These are phyloP conservation scores for Begonia masoniana DNA, from an alignment of 306 rosid species.

Conservation along the genomic window DNA sequence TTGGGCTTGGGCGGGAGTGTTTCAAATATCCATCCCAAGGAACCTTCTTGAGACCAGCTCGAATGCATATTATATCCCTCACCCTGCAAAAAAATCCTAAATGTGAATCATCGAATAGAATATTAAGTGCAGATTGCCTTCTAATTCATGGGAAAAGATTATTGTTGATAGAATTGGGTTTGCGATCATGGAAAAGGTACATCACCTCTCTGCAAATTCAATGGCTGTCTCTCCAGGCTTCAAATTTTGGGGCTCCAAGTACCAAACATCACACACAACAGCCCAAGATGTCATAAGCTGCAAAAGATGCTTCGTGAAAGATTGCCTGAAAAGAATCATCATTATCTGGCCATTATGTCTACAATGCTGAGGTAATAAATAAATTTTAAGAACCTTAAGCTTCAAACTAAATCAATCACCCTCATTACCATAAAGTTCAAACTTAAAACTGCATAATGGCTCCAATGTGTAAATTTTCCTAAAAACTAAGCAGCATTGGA, in stretches of 20 bases:
- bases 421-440: no score
- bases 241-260: slow-evolving; percentile 81
- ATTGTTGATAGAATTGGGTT: neutral
- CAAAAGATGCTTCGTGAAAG: slow-evolving; percentile 86
- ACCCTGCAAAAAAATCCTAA: slow-evolving; percentile 39
- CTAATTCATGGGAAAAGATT: no score
- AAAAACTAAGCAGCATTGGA: no score
- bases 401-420: no score
- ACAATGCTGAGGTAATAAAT: no score
- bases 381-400: no score
- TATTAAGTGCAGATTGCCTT: no score
- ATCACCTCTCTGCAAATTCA: slow-evolving; percentile 93
- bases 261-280: slow-evolving; percentile 99
- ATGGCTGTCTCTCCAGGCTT: slow-evolving; percentile 89
- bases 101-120: neutral
- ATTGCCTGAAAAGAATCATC: slow-evolving; percentile 55
- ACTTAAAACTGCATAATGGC: no score
- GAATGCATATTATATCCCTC: slow-evolving; percentile 66
- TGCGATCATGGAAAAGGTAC: neutral
- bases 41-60: slow-evolving; percentile 92
- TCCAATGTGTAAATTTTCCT: no score
- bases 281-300: slow-evolving; percentile 99
- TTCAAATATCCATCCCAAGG: slow-evolving; percentile 98
- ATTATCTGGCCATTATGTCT: no score
- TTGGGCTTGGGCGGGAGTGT: slow-evolving; percentile 92